Base-by-base conservation (phyloP, 176 grass and related monocot species). In the Avena sativa region DNA sequence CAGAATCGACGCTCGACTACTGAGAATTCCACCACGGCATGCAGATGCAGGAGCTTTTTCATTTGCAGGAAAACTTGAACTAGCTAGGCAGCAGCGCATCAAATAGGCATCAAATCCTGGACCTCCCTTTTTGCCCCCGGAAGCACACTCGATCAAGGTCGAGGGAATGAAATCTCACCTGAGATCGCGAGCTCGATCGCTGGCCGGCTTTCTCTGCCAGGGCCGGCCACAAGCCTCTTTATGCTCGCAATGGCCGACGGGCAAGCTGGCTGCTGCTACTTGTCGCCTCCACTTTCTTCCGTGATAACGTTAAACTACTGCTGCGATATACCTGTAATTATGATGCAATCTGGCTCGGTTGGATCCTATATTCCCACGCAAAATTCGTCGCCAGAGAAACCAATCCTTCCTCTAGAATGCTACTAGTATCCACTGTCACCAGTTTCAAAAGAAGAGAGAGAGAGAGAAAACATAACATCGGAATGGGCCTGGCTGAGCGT, bases 131-230 rank as follows among this genome's bases (percentile, higher is more conserved):
- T 86, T 73, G 12, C 10, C 11, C 16, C 8, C 28, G 6, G n/a
- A 48, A 76, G 78, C 90, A 85, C 86, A 85, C 86, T 78, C 8
- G 46, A 34, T 34, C 32, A 34, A 11, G 46, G 9, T 48, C 46
- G 55, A 65, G 71, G 86, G 90, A 91, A 91, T 91, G 90, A 91
- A 85, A 91, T 91, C 90, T 12, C 46, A 46, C 81, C 16, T 26
- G 9, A 88, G 90, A 91, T 91, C 12, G 86, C 78, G 56, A 36
- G 46, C 76, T 13, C 66, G 32, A 6, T 43, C 40, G 5, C 76
- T 6, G 57, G 32, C 61, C 12, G 30, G 78, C 56, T 88, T 88
- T 85, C 38, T 57, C 28, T 57, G 25, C 61, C 50, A 14, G 36
- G 56, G 76, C 21, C 49, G 68, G 78, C 44, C 76, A 74, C 26